phyloP scores from a whole-genome alignment of 345 rosid species.

The Dovyalis caffra region DNA sequence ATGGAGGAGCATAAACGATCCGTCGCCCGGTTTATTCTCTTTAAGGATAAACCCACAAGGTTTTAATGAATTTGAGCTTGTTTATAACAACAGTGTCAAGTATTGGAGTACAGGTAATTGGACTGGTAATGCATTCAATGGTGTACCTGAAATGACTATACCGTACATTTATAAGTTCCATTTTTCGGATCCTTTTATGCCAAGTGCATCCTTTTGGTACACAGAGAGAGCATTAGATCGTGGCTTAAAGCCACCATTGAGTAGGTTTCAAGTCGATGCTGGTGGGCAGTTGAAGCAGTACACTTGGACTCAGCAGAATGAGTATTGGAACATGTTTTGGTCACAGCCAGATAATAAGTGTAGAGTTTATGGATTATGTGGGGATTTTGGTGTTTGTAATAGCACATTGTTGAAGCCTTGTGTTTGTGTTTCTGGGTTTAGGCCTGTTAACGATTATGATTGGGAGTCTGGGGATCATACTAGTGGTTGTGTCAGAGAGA shows the following conservation, averaged over 20 bases:
- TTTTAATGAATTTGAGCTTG: constrained; percentile 48
- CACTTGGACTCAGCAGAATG: constrained; percentile 45
- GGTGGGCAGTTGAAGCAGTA: constrained; percentile 45
- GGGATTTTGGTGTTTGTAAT: constrained; percentile 41
- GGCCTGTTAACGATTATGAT: constrained; percentile 31
- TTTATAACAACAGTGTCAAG: constrained; percentile 31
- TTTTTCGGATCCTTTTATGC: constrained; percentile 47
- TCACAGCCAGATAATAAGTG: constrained; percentile 46
- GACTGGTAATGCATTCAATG: constrained; percentile 49
- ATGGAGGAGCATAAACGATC: constrained; percentile 49
- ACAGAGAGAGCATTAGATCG: constrained; percentile 35
- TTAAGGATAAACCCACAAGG: constrained; percentile 36
- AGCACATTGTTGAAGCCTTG: constrained; percentile 32
- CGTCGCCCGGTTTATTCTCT: constrained; percentile 41
- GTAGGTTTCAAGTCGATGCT: constrained; percentile 44
- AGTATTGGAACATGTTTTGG: constrained; percentile 55
- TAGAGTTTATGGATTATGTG: constrained; percentile 46
- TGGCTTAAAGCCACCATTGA: constrained; percentile 39
- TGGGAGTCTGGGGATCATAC: constrained; percentile 53
- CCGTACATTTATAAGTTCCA: constrained; percentile 60
- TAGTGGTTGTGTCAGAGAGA: constrained; percentile 46
- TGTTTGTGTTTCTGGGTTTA: constrained; percentile 44
- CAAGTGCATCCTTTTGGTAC: constrained; percentile 59
- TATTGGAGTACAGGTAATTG: constrained; percentile 67
- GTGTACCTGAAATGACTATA: constrained; percentile 52